Evolutionary conservation across 768 basidiomycete genomes (phyloP).

Genomic region (Strobilomyces echinocephalus): DNA sequence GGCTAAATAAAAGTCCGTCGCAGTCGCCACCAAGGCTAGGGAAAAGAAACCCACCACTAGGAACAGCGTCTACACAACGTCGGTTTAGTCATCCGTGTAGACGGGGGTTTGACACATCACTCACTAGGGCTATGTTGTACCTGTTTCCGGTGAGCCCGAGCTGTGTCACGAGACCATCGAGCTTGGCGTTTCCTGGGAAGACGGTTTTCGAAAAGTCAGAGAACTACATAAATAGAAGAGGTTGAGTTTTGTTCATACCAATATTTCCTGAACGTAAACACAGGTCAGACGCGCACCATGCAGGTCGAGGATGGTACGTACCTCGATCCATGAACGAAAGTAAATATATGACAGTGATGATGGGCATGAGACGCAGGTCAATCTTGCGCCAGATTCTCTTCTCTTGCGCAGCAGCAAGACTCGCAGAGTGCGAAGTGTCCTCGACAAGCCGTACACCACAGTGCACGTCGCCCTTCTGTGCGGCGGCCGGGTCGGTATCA

Average conservation of each 20-base stretch:
- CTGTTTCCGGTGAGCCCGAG: not conserved
- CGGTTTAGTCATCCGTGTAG: not conserved
- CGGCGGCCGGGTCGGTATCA: not conserved
- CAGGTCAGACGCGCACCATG: not conserved
- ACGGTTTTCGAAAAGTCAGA: not conserved
- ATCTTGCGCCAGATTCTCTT: not conserved
- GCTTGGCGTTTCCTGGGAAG: constrained; percentile 1
- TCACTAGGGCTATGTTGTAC: constrained; percentile 2
- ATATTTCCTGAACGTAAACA: not conserved
- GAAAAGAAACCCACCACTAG: not conserved
- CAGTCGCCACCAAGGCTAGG: not conserved
- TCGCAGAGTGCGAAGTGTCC: not conserved
- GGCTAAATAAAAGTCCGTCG: not conserved
- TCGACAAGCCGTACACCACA: not conserved
- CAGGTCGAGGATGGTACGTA: not conserved
- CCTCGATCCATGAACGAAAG: constrained; percentile 4
- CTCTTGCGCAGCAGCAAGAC: not conserved
- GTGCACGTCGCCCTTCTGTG: not conserved
- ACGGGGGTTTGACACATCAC: not conserved
- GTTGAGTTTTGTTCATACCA: not conserved
- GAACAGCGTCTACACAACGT: not conserved
- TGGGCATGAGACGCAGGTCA: constrained; percentile 2
- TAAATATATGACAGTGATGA: constrained; percentile 3
- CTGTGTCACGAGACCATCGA: constrained; percentile 1
- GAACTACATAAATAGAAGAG: no score